Conservation (phyloP, 192 early-diverging fungal species). For the Ambispora gerdemannii region DNA sequence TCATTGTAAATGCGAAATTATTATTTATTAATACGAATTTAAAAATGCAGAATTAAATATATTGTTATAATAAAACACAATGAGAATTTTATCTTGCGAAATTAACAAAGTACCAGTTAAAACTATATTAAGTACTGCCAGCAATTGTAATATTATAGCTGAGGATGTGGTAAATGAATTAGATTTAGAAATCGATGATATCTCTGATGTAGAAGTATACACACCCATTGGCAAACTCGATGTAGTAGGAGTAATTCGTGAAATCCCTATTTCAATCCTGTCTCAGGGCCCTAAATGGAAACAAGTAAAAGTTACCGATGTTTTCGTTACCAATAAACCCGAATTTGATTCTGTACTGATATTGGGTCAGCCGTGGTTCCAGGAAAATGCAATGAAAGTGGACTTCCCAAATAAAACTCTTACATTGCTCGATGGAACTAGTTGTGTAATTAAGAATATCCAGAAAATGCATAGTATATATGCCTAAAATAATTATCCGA, state of each 20-base stretch:
- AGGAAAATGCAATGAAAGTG: constrained; percentile 15
- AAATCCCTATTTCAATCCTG: constrained; percentile 9
- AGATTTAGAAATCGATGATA: constrained; percentile 10
- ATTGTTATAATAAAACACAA: constrained; percentile 2
- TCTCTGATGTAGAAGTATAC: constrained; percentile 10
- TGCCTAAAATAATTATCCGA: constrained; percentile 19
- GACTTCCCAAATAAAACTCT: too few species aligned
- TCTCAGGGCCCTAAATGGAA: constrained; percentile 18
- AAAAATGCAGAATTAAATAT: constrained; percentile 23
- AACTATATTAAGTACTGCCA: too few species aligned
- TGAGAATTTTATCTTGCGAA: too few species aligned
- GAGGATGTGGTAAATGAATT: constrained; percentile 4
- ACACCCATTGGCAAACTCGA: constrained; percentile 3
- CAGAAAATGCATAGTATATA: constrained; percentile 19
- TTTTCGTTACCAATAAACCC: constrained; percentile 3
- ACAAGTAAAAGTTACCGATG: too few species aligned
- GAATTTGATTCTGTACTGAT: constrained; percentile 10
- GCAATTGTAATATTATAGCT: constrained; percentile 21
- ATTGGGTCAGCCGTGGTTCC: background rate
- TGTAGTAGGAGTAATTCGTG: constrained; percentile 10
- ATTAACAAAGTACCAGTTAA: too few species aligned
- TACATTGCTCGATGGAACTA: constrained; percentile 21
- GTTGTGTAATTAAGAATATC: constrained; percentile 19
- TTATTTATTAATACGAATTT: constrained; percentile 29
- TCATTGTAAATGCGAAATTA: constrained; percentile 14